Evolutionary conservation across 2,329 filamentous ascomycete genomes (phyloP), one percentile per base, ranked within the genome.

Genomic region (Chaetomium sp.): DNA sequence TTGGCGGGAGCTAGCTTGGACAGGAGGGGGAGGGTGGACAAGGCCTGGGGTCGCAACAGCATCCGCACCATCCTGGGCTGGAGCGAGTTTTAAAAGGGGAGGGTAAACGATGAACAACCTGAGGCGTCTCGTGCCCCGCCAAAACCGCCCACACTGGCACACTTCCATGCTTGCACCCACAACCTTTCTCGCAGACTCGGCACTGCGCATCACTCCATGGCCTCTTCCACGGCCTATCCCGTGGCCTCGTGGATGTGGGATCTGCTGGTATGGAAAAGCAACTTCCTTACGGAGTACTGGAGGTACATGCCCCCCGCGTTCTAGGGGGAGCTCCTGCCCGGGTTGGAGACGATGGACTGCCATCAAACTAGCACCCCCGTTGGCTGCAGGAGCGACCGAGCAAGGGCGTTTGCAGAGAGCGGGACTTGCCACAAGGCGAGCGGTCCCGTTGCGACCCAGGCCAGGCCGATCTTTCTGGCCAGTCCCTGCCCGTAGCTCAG

Each of bases 341-440:
- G 38, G 38, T 16, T 42, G 38, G 38, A 42, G 3, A 16, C n/a
- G n/a, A n/a, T n/a, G 31, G 31, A 31, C 31, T 53, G 31, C 21
- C 35, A 23, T 25, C 33, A 12, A 21, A 31, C 10, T 7, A 23
- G 16, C 31, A 29, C 31, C 47, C 29, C 35, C 47, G 50, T 66
- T 64, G 56, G 47, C 61, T 65, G 60, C 62, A 64, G 57, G 45
- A 25, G 45, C 25, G 13, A 9, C 23, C 45, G 57, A 66, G 21
- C 50, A 35, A 38, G 47, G 51, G 61, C 49, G 53, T 64, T 62
- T 66, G 58, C 45, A 31, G 25, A 12, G 54, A 53, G 62, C 65
- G 62, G 58, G 61, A 67, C 65, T 69, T 65, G 63, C 67, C 67
- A 65, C 67, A 69, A 69, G 67, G 67, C 67, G 67, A 69, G 65